Evolutionary conservation across 805 yeast species (phyloP).

Genomic region (Kazachstania bromeliacearum): DNA sequence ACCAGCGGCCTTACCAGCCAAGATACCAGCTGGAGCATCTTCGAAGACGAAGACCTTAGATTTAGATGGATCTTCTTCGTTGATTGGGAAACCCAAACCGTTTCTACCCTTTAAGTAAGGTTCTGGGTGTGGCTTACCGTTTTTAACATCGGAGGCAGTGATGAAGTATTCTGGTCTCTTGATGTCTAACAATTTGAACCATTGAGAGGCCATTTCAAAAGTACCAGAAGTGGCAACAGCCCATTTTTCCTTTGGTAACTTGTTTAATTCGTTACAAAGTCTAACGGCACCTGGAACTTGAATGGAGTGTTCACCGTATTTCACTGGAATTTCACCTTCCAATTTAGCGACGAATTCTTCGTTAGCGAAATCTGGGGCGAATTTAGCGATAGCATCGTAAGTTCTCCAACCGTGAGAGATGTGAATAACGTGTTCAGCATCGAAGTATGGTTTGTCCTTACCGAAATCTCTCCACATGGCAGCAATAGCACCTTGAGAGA

Average conservation of each 20-base stretch:
- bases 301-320: conserved; percentile 62
- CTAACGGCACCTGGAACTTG: conserved; percentile 71
- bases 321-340: conserved; percentile 62
- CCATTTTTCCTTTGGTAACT: conserved; percentile 54
- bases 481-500: conserved; percentile 74
- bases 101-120: conserved; percentile 57
- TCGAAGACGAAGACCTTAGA: conserved; percentile 60
- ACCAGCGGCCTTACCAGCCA: conserved; percentile 77
- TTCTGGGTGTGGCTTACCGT: conserved; percentile 83
- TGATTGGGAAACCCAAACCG: conserved; percentile 31
- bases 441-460: conserved; percentile 54
- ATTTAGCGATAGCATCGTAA: conserved; percentile 61
- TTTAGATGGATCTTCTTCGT: conserved; percentile 29
- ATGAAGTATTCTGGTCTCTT: conserved; percentile 66
- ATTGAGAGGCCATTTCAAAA: conserved; percentile 61
- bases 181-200: conserved; percentile 60
- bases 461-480: conserved; percentile 75
- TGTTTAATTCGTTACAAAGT: conserved; percentile 46
- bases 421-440: conserved; percentile 61
- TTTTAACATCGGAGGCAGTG: conserved; percentile 68
- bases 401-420: conserved; percentile 81
- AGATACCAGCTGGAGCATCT: conserved; percentile 83
- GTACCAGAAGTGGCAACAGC: conserved; percentile 86
- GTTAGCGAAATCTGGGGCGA: conserved; percentile 67
- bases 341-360: conserved; percentile 54